Evolutionary conservation across 2,329 filamentous ascomycete species (phyloP).

Genomic region (Chaetomium olivaceum): DNA sequence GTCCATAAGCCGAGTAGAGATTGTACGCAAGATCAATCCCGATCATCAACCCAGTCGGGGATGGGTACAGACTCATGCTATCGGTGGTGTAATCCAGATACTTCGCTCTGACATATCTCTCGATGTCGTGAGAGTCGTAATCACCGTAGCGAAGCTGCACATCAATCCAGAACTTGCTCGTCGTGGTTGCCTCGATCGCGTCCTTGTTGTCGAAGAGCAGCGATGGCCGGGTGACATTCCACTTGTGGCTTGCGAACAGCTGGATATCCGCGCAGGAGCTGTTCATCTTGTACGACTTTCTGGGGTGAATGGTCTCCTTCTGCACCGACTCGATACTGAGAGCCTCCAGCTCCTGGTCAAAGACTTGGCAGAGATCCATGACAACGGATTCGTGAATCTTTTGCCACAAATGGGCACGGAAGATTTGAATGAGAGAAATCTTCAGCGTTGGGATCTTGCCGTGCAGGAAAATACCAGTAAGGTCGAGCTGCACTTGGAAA

Average conservation of each 20-base stretch:
- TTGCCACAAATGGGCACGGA: constrained; percentile 99
- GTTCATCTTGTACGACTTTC: constrained; percentile 99
- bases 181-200: constrained; percentile 86
- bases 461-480: constrained; percentile 98
- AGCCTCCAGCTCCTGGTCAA: constrained; percentile 94
- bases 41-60: constrained; percentile 94
- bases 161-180: constrained; percentile 99
- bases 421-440: constrained; percentile 97
- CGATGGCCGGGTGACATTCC: constrained; percentile 94
- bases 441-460: constrained; percentile 98
- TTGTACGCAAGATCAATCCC: constrained; percentile 98
- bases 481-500: constrained; percentile 97
- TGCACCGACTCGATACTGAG: constrained; percentile 96
- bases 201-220: constrained; percentile 96
- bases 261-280: constrained; percentile 97
- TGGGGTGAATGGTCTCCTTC: constrained; percentile 97
- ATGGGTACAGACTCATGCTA: constrained; percentile 98
- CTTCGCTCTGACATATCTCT: constrained; percentile 94
- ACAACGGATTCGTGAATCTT: constrained; percentile 99
- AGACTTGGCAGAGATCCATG: constrained; percentile 98
- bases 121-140: constrained; percentile 98
- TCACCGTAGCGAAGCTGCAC: constrained; percentile 96
- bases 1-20: constrained; percentile 94
- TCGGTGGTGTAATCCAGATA: constrained; percentile 99
- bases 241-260: constrained; percentile 96